Evolutionary conservation across 1,284 basidiomycete species (phyloP), one percentile per base, ranked within the genome.

Genomic region (Puccinia polysora): DNA sequence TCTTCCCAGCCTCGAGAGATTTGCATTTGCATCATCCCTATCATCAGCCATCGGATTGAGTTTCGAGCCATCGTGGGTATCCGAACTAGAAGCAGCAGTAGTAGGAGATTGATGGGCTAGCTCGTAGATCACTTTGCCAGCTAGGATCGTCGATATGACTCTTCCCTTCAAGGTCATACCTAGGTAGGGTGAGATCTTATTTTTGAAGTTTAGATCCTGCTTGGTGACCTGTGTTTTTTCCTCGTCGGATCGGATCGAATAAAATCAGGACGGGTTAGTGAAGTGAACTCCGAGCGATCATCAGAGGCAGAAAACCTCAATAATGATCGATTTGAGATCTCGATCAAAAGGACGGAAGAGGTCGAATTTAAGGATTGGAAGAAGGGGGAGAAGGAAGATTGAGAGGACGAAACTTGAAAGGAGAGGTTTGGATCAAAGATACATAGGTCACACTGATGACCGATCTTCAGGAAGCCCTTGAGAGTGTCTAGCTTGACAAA

Each of bases 121-220:
- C n/a, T 70, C 58, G 23, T 59, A 60, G 12, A 69, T 20, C 6
- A 43, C 20, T 50, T 50, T 34, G 15, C 55, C 50, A 14, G 40
- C 45, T 8, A 69, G 56, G 10, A 70, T 14, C 10, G 68, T 70
- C 8, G 32, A 58, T 1, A 70, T 59, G 14, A 70, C 68, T 43
- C 68, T 55, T 12, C 67, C 67, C 6, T 40, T 36, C 34, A 70
- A 36, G 18, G 18, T 38, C 43, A 58, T 70, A 5, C 68, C 68
- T 12, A 62, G 4, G 78, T 94, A 97, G 3, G 93, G 89, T 18
- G 90, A 90, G 15, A 94, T 78, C 80, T 93, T 94, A 82, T 96
- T 95, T 83, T 91, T 94, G 84, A 94, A 96, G 74, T 86, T 84
- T 18, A 96, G 82, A 20, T 81, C 79, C 34, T 88, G 86, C 77